Evolutionary conservation across 2,329 filamentous ascomycete genomes (phyloP), one percentile per base, ranked within the genome.

Genomic region (Tolypocladium sp.): DNA sequence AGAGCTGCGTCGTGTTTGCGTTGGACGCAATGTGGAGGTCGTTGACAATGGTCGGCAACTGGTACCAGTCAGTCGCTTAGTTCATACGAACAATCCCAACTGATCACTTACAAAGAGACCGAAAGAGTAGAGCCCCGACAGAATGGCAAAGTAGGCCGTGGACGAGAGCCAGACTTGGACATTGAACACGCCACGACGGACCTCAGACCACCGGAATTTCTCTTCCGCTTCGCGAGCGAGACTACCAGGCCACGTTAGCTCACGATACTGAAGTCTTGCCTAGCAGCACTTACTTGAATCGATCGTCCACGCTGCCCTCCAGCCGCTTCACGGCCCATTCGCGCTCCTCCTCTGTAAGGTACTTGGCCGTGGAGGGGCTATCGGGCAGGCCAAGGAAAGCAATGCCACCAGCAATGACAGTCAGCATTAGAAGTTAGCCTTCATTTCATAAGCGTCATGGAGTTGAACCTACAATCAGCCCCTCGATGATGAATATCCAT

Each of bases 11-110:
- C 64, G 83, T 70, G 65, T 86, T 82, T 13, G 82, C 73, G 33
- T 81, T 79, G 60, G 77, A 77, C 1, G 80, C 80, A 54, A 81
- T 80, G 3, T 76, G 72, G 20, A 84, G 70, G n/a, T 78, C 79
- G 61, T 81, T 75, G 66, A 88, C 83, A 62, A 88, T 88, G 0
- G 85, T 88, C 0, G 85, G 85, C 0, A 88, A 73, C 81, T 83
- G 27, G 9, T 56, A 25, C 56, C 49, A 51, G 27, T 51, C 37
- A 62, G 7, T n/a, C 9, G 2, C n/a, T 2, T 27, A 4, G 8
- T 12, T 10, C 3, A 4, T 33, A n/a, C n/a, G 17, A 15, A 44
- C 6, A 2, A 57, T 22, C 12, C 12, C 9, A 2, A 4, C n/a
- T 20, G 17, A 35, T 17, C 8, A 71, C 79, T 61, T 69, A 83